A percentile compares a stretch with the other conserved stretches of the same genome.
phyloP scores from a whole-genome alignment of 306 rosid genomes.

The Cicer judaicum region DNA sequence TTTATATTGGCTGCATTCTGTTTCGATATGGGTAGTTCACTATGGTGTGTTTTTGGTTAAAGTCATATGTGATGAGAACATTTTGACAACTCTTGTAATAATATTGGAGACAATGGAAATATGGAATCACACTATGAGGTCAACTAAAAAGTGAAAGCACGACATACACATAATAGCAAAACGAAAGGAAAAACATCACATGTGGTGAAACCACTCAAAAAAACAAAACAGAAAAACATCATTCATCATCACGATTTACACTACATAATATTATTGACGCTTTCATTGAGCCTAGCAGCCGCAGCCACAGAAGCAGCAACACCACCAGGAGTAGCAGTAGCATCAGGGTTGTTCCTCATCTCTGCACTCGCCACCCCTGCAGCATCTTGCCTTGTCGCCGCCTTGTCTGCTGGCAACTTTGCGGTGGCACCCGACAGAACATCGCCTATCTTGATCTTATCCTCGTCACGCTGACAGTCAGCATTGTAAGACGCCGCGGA shows the following conservation, averaged over 20 bases:
- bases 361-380: slow-evolving; percentile 71
- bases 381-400: slow-evolving; percentile 59
- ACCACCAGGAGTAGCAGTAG: slow-evolving; percentile 59
- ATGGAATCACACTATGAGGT: no score
- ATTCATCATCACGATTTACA: background rate
- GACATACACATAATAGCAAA: no score
- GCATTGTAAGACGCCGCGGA: slow-evolving; percentile 66
- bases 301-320: slow-evolving; percentile 70
- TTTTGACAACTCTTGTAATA: no score
- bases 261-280: slow-evolving; percentile 8
- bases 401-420: slow-evolving; percentile 63
- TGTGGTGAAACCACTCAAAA: no score
- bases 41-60: no score
- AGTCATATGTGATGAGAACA: no score
- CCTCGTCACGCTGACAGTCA: slow-evolving; percentile 31
- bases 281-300: slow-evolving; percentile 73
- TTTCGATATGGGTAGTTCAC: no score
- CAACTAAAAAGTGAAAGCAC: background rate
- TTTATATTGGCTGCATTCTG: no score
- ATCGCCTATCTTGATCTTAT: slow-evolving; percentile 65
- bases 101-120: no score
- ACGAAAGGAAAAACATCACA: no score
- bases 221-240: background rate
- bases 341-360: slow-evolving; percentile 58
- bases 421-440: slow-evolving; percentile 57